Base-by-base conservation (phyloP, 805 yeast genomes). In the Wickerhamomyces alni region DNA sequence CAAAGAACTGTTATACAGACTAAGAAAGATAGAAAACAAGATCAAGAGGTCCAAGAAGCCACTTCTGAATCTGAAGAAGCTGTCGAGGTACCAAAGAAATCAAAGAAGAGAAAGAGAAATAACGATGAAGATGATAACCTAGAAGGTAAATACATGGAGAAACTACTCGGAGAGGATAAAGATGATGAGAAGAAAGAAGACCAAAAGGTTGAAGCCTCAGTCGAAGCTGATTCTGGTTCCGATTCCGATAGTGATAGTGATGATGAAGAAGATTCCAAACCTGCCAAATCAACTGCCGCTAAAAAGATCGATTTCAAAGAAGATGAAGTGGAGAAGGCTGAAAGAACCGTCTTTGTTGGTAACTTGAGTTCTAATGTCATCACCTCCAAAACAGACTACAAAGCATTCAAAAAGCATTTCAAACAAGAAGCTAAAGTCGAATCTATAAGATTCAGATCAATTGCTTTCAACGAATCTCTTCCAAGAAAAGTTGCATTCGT, bases 401-500 rank as follows among this genome's bases (percentile, higher is more conserved):
- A 80, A 54, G 59, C 67, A 38, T 82, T 91, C 62, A 84, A 85
- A 59, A 68, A 67, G 45, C 62, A 74, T n/a, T 84, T 91, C 50
- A 42, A 51, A 5, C 38, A 57, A 30, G 45, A 42, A 40, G 66
- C 66, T 36, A 41, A 41, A 17, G 67, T 91, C 36, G 81, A 77
- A 35, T 84, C 96, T 11, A 70, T 88, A 37, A 74, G 99, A 60
- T 93, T 88, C 69, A 75, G 99, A 63, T 88, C 97, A 2, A 82
- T 93, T 48, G 86, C 96, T 3, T 87, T 89, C 47, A 79, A 82
- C 40, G 94, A 88, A 55, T 80, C 84, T 26, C 69, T 88, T 36
- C 98, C 98, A 39, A 76, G 97, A 58, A 91, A 88, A 56, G 88
- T 86, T 28, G 98, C 99, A 0, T 87, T 81, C 57, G 82, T 85